phyloP scores from a whole-genome alignment of 805 yeast genomes.

The Monosporozyma aerobia region DNA sequence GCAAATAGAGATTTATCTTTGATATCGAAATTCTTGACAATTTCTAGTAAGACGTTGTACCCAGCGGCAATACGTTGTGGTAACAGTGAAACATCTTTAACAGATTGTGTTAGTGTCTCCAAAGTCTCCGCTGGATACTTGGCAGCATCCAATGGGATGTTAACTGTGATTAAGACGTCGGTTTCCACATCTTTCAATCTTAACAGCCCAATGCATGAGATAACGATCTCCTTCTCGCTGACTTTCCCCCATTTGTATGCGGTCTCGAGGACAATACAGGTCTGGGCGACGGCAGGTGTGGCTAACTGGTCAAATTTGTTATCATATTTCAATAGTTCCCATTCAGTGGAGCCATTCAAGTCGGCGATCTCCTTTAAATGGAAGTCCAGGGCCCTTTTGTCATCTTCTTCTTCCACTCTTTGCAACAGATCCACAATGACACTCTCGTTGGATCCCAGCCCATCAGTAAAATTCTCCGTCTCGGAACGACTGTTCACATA shows the following conservation, averaged over 20 bases:
- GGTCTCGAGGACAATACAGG: constrained; percentile 35
- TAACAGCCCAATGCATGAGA: constrained; percentile 48
- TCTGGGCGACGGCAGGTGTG: constrained; percentile 7
- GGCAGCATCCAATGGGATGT: constrained; percentile 39
- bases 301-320: not conserved
- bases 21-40: constrained; percentile 18
- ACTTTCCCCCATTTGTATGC: constrained; percentile 46
- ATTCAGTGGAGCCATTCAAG: constrained; percentile 32
- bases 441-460: constrained; percentile 39
- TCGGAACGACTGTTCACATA: constrained; percentile 40
- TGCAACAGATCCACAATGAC: constrained; percentile 61
- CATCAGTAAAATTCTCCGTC: constrained; percentile 28
- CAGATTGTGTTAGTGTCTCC: not conserved
- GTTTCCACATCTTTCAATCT: constrained; percentile 44
- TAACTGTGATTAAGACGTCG: constrained; percentile 53
- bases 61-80: constrained; percentile 15
- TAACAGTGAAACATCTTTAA: constrained; percentile 1
- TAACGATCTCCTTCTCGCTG: constrained; percentile 31
- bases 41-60: constrained; percentile 13
- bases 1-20: constrained; percentile 24
- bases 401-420: constrained; percentile 33
- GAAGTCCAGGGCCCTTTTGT: constrained; percentile 35
- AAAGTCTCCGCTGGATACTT: not conserved
- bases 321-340: constrained; percentile 23
- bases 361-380: constrained; percentile 50